These are phyloP conservation scores for Cryptococcus hybrid DNA, from an alignment of 1,284 basidiomycete genomes.

Conservation along the genomic window DNA sequence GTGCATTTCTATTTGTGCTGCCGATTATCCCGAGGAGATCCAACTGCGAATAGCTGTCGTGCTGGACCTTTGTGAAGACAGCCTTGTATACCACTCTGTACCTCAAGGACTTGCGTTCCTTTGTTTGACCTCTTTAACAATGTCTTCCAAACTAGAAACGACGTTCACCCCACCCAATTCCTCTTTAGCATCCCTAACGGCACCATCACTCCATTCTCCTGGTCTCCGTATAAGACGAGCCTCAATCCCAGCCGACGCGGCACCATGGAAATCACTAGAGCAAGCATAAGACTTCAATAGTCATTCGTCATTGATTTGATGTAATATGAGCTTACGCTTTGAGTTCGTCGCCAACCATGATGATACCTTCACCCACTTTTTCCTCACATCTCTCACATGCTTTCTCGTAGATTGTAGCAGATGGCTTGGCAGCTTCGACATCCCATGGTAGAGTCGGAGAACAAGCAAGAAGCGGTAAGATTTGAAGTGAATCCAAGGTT, in stretches of 20 bases:
- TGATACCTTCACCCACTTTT: constrained; percentile 30
- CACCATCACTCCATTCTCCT: constrained; percentile 48
- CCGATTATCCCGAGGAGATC: too few relatives aligned
- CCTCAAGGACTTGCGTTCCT: constrained; percentile 6
- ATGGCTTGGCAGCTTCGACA: constrained; percentile 44
- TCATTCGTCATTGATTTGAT: constrained; percentile 9
- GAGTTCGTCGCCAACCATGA: constrained; percentile 51
- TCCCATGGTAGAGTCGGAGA: constrained; percentile 46
- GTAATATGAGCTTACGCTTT: constrained; percentile 31
- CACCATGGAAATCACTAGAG: constrained; percentile 44
- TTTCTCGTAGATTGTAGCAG: constrained; percentile 31
- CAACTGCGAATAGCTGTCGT: too few relatives aligned
- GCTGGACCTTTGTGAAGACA: too few relatives aligned
- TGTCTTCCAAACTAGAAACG: constrained; percentile 25
- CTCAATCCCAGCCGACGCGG: constrained; percentile 35
- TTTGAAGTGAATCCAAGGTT: constrained; percentile 38
- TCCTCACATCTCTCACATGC: constrained; percentile 33
- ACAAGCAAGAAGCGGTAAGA: constrained; percentile 33
- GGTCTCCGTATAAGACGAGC: constrained; percentile 39
- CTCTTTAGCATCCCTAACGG: constrained; percentile 30
- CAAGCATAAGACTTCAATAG: neutral
- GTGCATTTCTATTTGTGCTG: too few relatives aligned
- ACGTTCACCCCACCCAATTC: constrained; percentile 32
- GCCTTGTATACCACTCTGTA: too few relatives aligned
- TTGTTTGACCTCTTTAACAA: constrained; percentile 23